Percentiles rank a stretch among this genome's conserved stretches.
phyloP scores from a whole-genome alignment of 106 monocot species.

The Dendrobium chrysotoxum region DNA sequence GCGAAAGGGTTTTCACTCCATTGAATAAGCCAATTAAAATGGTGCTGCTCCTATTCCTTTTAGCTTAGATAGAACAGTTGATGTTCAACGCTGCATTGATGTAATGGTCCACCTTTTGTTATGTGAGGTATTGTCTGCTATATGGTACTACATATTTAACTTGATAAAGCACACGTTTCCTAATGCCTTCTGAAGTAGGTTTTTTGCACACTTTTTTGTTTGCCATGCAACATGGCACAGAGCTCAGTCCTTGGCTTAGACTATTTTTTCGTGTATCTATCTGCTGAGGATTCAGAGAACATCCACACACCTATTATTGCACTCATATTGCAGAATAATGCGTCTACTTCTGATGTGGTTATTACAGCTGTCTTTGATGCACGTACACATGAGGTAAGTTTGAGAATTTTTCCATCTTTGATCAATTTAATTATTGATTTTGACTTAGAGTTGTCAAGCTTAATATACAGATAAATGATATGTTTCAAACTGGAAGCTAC shows the following conservation, averaged over 20 bases:
- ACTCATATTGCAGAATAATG: slow-evolving; percentile 81
- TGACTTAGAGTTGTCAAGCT: background rate
- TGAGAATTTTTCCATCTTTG: background rate
- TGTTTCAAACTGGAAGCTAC: background rate
- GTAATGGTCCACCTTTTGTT: slow-evolving; percentile 93
- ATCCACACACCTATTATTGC: slow-evolving; percentile 78
- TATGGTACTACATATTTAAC: slow-evolving; percentile 7
- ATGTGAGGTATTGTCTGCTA: slow-evolving; percentile 61
- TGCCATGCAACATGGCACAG: slow-evolving; percentile 98
- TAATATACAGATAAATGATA: background rate
- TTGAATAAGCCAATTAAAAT: slow-evolving; percentile 91
- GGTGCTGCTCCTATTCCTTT: slow-evolving; percentile 88
- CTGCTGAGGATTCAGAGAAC: slow-evolving; percentile 86
- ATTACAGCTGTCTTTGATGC: slow-evolving; percentile 77
- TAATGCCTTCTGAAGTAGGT: background rate
- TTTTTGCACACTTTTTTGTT: no score
- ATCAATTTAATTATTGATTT: background rate
- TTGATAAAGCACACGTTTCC: background rate
- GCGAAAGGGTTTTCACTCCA: slow-evolving; percentile 52
- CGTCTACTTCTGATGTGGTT: slow-evolving; percentile 72
- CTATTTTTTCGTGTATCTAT: slow-evolving; percentile 96
- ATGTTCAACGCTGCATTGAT: slow-evolving; percentile 78
- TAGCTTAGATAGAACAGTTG: slow-evolving; percentile 65
- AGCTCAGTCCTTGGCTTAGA: slow-evolving; percentile 83
- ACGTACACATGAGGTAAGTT: slow-evolving; percentile 88